A percentile compares a stretch with the other conserved stretches of the same genome.
phyloP scores from a whole-genome alignment of 441 rosid species.

The Metrosideros polymorpha region DNA sequence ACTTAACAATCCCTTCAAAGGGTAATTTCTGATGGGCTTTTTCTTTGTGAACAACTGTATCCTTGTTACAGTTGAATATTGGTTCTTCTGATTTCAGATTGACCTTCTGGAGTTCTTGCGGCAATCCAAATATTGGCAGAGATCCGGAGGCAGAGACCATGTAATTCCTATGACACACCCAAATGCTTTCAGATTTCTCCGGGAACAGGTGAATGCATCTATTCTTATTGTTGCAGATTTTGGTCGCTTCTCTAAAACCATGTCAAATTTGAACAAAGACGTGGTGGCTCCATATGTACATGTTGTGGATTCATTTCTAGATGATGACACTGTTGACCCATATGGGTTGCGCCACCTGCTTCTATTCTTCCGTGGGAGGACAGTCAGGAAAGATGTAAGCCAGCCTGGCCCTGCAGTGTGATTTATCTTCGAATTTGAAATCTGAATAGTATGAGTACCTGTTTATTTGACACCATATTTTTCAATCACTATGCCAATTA shows the following conservation, averaged over 20 bases:
- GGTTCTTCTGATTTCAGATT: slow-evolving; percentile 38
- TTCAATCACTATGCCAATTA: not conserved
- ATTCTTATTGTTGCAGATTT: slow-evolving; percentile 86
- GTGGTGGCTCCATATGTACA: slow-evolving; percentile 94
- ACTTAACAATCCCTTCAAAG: not conserved
- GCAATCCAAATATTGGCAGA: slow-evolving; percentile 77
- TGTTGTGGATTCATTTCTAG: slow-evolving; percentile 61
- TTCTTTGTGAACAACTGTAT: not conserved
- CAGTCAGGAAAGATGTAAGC: slow-evolving; percentile 75
- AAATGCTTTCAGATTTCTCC: slow-evolving; percentile 89
- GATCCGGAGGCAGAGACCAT: slow-evolving; percentile 92
- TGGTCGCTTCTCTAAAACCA: slow-evolving; percentile 60
- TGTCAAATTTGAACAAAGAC: slow-evolving; percentile 76
- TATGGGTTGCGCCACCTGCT: slow-evolving; percentile 67
- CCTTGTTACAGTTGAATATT: not conserved
- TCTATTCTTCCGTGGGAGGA: slow-evolving; percentile 89
- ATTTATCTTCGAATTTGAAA: not conserved
- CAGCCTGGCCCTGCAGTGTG: not conserved
- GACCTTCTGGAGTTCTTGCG: slow-evolving; percentile 59
- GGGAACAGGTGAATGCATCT: slow-evolving; percentile 78
- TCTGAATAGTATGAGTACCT: not conserved
- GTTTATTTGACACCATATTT: not conserved
- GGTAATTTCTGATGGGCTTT: not conserved
- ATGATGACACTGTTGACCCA: slow-evolving; percentile 48
- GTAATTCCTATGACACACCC: slow-evolving; percentile 98